Base-by-base conservation (phyloP, 805 yeast genomes). In the Metschnikowia arizonensis region DNA sequence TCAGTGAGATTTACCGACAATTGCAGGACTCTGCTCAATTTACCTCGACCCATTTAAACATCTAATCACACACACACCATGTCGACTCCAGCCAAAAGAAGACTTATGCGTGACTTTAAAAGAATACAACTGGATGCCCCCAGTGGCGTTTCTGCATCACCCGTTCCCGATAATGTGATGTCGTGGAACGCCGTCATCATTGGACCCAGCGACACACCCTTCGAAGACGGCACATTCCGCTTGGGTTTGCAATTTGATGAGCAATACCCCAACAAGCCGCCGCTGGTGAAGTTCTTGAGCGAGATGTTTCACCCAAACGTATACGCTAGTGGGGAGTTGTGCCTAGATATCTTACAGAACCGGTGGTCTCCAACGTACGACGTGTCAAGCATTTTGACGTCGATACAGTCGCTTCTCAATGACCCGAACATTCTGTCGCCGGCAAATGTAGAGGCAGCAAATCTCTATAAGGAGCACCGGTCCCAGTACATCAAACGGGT, bases 351-450 rank as follows among this genome's bases (percentile, higher is more conserved):
- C 54, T 72, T 93, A 54, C 99, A 93, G 63, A 93, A 91, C 69
- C 77, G 98, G 62, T 93, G 99, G 99, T 85, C 96, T 21, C 99
- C 99, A 10, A 93, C 99, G 0, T 93, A 91, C 62, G 99, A 93
- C 61, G 99, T 93, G 31, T 89, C 96, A 9, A 88, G 96, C 10
- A 91, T 93, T 46, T 74, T 93, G 56, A 93, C 99, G 1, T 87
- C 96, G 23, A 82, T 93, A 47, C 99, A 93, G 64, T 83, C 90
- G 46, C 75, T 93, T 51, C 73, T 93, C 56, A 93, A 93, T 66
- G 99, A 93, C 63, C 99, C 99, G 14, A 93, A 93, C 63, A 95
- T 90, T 39, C 82, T 90, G 42, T 86, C 96, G 19, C 99, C 99
- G 1, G 99, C 99, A 1, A 93, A 93, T 58, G 98, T 88, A 5